Conservation (phyloP, 2,329 filamentous ascomycete species). For the Akanthomyces muscarius region DNA sequence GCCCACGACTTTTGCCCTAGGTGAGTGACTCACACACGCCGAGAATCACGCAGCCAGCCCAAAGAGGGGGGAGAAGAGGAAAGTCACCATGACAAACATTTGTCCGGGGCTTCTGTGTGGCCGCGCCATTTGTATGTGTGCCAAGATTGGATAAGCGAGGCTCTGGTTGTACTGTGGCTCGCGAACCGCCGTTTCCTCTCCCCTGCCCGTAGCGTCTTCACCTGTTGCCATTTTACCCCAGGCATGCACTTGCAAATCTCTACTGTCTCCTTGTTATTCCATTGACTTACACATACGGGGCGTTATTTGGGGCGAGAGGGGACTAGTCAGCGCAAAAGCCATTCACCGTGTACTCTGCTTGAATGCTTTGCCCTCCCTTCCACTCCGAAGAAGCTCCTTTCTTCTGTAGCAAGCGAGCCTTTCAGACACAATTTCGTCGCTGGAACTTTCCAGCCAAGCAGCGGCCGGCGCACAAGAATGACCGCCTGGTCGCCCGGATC, state of each 20-base stretch:
- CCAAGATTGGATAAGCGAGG: constrained; percentile 1
- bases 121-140: neutral
- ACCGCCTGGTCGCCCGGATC: constrained; percentile 62
- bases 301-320: constrained; percentile 7
- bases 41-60: constrained; percentile 12
- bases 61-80: constrained; percentile 5
- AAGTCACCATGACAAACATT: neutral
- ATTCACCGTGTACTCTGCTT: neutral
- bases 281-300: constrained; percentile 21
- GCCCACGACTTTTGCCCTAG: constrained; percentile 66
- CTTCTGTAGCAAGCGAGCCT: constrained; percentile 63
- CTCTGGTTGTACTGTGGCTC: neutral
- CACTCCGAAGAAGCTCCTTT: constrained; percentile 13
- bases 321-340: neutral
- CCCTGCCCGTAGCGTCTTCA: neutral
- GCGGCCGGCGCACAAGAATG: constrained; percentile 67
- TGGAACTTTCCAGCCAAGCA: constrained; percentile 78
- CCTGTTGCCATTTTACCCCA: neutral
- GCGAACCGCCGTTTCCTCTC: neutral
- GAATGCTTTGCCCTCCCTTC: constrained; percentile 7
- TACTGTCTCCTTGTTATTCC: neutral
- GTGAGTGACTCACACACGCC: constrained; percentile 47
- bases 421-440: constrained; percentile 69
- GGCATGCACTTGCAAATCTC: neutral
- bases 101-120: neutral